phyloP scores from a whole-genome alignment of 2,329 filamentous ascomycete genomes.

The Hyphodiscus sp. region DNA sequence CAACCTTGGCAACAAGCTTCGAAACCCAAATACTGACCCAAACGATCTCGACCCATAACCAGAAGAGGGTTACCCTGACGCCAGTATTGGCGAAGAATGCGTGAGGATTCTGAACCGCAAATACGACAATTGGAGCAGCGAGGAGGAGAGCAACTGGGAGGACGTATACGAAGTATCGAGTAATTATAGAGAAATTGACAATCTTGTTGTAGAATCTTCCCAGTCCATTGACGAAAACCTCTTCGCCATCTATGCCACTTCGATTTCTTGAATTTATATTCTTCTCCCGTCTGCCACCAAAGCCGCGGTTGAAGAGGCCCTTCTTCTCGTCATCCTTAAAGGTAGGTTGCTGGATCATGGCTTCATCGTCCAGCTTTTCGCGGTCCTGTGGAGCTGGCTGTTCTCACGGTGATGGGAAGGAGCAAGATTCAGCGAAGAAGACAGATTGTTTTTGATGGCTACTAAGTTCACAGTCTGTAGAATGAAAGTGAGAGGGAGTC shows the following conservation, averaged over 20 bases:
- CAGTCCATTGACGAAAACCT: constrained; percentile 55
- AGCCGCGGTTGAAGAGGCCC: constrained; percentile 14
- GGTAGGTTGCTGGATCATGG: constrained; percentile 14
- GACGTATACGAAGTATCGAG: constrained; percentile 62
- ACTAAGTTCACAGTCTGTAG: no score
- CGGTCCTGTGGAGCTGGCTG: constrained; percentile 49
- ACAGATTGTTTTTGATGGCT: no score
- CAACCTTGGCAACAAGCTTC: constrained; percentile 55
- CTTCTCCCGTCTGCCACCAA: constrained; percentile 42
- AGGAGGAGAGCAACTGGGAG: constrained; percentile 56
- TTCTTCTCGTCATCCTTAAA: constrained; percentile 25
- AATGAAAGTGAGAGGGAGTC: no score
- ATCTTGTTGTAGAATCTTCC: constrained; percentile 60
- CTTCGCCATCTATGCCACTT: constrained; percentile 42
- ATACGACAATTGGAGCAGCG: constrained; percentile 54
- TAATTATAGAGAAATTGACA: constrained; percentile 55
- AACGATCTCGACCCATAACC: constrained; percentile 62
- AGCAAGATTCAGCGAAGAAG: no score
- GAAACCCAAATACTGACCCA: constrained; percentile 63
- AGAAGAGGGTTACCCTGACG: constrained; percentile 52
- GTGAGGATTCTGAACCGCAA: constrained; percentile 19
- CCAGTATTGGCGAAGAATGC: constrained; percentile 28
- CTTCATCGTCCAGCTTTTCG: constrained; percentile 39
- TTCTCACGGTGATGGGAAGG: constrained; percentile 49
- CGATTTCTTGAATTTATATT: constrained; percentile 35